Base-by-base conservation (phyloP, 805 yeast genomes). In the Ogataea haglerorum region DNA sequence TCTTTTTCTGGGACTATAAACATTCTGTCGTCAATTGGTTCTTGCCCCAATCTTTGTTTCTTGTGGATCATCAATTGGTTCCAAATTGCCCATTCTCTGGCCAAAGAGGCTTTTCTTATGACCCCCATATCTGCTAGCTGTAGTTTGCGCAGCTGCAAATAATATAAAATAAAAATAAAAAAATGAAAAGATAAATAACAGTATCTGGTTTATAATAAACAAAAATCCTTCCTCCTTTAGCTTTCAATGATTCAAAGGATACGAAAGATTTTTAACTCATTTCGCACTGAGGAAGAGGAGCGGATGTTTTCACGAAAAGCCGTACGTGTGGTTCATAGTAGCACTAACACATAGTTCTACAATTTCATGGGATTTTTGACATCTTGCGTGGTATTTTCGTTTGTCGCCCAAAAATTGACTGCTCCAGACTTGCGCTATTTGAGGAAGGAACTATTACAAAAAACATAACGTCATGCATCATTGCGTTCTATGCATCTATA, bases 251-350 rank as follows among this genome's bases (percentile, higher is more conserved):
- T 87, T 31, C 88, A 85, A 31, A 86, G 88, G 54, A 75, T 88
- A 30, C 65, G 95, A 34, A 68, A 86, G 42, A 82, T 87, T 30
- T 87, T 87, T 57, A 80, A 89, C 16, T 82, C 93, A 4, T 86
- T 87, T 55, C 65, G 96, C 14, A 77, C 93, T 2, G 95, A 86
- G 47, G 95, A 87, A 51, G 95, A 87, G 52, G 95, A 88, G 58
- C 67, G 90, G 36, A 66, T 70, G 38, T 82, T 78, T 52, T 85
- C 95, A 0, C 67, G 96, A 34, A 71, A 75, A 47, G 95, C 95
- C 1, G 74, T 70, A 62, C 35, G 74, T 58, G 25, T n/a, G 13
- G 10, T 8, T 3, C 6, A 6, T 9, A 19, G 16, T 29, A 26
- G 15, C 17, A 32, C 34, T 29, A 24, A 24, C 32, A 5, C 6